Conservation (phyloP, 2,329 filamentous ascomycete genomes). For the Annulohypoxylon truncatum region DNA sequence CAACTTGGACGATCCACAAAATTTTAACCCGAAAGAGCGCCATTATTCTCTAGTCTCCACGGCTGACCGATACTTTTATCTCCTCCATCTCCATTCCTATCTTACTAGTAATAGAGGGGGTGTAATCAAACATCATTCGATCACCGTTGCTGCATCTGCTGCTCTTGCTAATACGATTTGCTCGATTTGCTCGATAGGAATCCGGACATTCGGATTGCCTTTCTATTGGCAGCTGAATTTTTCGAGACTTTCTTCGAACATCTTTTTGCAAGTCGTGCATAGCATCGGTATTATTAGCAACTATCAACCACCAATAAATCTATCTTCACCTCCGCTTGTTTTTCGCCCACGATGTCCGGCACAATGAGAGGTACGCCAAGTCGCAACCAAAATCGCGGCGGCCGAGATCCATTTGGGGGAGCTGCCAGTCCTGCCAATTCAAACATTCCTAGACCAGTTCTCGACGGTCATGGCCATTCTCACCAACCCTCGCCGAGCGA, state of each 20-base stretch:
- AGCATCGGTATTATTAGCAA: slow-evolving; percentile 14
- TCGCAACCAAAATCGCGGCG: slow-evolving; percentile 68
- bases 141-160: slow-evolving; percentile 7
- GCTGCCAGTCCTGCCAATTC: slow-evolving; percentile 70
- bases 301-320: slow-evolving; percentile 4
- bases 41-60: slow-evolving; percentile 19
- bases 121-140: slow-evolving; percentile 37
- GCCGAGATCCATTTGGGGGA: slow-evolving; percentile 58
- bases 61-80: slow-evolving; percentile 36
- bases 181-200: neutral
- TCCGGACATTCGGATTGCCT: slow-evolving; percentile 13
- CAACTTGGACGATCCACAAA: slow-evolving; percentile 28
- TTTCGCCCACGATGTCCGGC: slow-evolving; percentile 68
- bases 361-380: slow-evolving; percentile 78
- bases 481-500: slow-evolving; percentile 65
- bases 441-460: slow-evolving; percentile 77
- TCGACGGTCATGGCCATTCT: slow-evolving; percentile 62
- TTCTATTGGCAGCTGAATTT: slow-evolving; percentile 25
- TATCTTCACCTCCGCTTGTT: slow-evolving; percentile 38
- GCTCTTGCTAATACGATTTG: slow-evolving; percentile 19
- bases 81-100: slow-evolving; percentile 13
- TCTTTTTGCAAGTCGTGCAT: slow-evolving; percentile 18
- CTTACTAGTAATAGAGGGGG: slow-evolving; percentile 15
- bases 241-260: slow-evolving; percentile 14
- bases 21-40: slow-evolving; percentile 27